These are phyloP conservation scores for Suillus weaverae DNA, from an alignment of 768 basidiomycete species.

Conservation along the genomic window DNA sequence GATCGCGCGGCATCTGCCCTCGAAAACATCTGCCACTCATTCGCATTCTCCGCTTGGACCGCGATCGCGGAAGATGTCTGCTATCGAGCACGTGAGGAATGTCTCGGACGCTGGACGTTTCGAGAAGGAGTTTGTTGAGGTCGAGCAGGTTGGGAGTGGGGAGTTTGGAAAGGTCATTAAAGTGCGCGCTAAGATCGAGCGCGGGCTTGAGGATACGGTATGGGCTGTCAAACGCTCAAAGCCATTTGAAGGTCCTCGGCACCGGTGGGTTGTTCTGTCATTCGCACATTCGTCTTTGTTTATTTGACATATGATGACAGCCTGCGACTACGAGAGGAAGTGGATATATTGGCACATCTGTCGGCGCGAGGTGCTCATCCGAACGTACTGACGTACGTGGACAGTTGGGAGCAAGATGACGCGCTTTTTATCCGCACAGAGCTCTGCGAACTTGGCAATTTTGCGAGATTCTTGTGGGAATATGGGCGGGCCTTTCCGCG, in stretches of 20 bases:
- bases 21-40: constrained; percentile 13
- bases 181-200: constrained; percentile 63
- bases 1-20: constrained; percentile 35
- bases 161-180: constrained; percentile 94
- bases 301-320: constrained; percentile 37
- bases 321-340: constrained; percentile 89
- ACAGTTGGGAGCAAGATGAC: constrained; percentile 95
- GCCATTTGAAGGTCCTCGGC: constrained; percentile 85
- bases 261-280: constrained; percentile 59
- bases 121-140: constrained; percentile 75
- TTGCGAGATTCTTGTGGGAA: constrained; percentile 87
- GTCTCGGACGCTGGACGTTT: constrained; percentile 63
- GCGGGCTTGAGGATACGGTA: constrained; percentile 41
- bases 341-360: constrained; percentile 85
- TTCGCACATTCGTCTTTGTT: not conserved
- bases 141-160: constrained; percentile 84
- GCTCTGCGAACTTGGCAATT: constrained; percentile 90
- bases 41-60: constrained; percentile 3
- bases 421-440: constrained; percentile 91
- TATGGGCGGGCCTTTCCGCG: constrained; percentile 82
- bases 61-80: constrained; percentile 24
- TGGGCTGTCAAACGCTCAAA: constrained; percentile 96
- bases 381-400: constrained; percentile 85
- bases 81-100: constrained; percentile 20
- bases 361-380: constrained; percentile 54